phyloP scores from a whole-genome alignment of 257 asterid species.

The Fraxinus excelsior region DNA sequence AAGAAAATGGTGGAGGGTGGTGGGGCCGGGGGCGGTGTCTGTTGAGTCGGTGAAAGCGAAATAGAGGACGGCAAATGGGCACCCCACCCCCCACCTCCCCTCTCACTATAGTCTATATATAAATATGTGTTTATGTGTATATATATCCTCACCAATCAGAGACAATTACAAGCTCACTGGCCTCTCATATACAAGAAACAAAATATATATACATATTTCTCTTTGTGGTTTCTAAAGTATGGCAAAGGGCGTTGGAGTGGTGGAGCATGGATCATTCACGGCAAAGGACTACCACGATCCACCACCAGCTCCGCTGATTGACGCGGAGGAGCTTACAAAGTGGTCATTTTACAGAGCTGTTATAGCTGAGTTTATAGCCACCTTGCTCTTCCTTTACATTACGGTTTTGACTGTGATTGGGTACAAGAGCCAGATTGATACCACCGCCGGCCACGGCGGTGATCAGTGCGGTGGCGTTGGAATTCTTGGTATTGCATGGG shows the following conservation, averaged over 20 bases:
- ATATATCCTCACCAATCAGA: neutral
- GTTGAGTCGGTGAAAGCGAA: conserved; percentile 34
- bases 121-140: neutral
- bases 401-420: conserved; percentile 45
- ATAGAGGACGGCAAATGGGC: conserved; percentile 17
- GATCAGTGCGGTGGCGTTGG: conserved; percentile 43
- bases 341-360: conserved; percentile 57
- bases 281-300: conserved; percentile 49
- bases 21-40: conserved; percentile 8
- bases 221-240: neutral
- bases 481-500: conserved; percentile 53
- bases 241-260: conserved; percentile 20
- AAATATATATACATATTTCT: neutral
- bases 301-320: conserved; percentile 42
- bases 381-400: conserved; percentile 45
- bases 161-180: neutral
- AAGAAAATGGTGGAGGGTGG: conserved; percentile 19
- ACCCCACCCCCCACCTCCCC: neutral
- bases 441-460: neutral
- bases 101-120: neutral
- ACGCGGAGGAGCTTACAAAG: conserved; percentile 37
- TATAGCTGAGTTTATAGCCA: conserved; percentile 50
- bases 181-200: neutral
- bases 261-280: conserved; percentile 28
- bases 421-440: conserved; percentile 36